Percentiles rank a stretch among this genome's conserved stretches.
phyloP scores from a whole-genome alignment of 306 rosid genomes.

The Cicer arietinum region DNA sequence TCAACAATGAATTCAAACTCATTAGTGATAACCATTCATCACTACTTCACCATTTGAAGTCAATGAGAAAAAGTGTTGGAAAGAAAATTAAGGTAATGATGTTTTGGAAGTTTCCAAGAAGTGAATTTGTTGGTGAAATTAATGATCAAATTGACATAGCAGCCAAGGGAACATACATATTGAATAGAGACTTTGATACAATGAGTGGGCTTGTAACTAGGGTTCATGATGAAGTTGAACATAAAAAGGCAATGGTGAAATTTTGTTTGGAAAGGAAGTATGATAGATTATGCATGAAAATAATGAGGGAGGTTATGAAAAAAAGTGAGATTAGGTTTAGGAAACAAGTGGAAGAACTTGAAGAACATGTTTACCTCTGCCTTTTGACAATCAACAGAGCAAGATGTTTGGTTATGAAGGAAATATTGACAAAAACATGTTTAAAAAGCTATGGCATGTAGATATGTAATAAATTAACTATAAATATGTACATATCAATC shows the following conservation, averaged over 20 bases:
- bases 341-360: slow-evolving; percentile 67
- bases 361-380: slow-evolving; percentile 66
- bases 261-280: slow-evolving; percentile 59
- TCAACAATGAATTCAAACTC: slow-evolving; percentile 48
- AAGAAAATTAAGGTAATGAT: slow-evolving; percentile 52
- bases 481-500: too few relatives aligned
- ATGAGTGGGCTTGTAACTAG: slow-evolving; percentile 59
- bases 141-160: slow-evolving; percentile 61
- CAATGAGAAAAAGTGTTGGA: slow-evolving; percentile 55
- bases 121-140: slow-evolving; percentile 43
- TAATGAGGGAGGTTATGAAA: slow-evolving; percentile 60
- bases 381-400: slow-evolving; percentile 58
- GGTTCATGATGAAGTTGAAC: slow-evolving; percentile 57
- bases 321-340: slow-evolving; percentile 50
- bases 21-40: slow-evolving; percentile 49
- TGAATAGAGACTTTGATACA: slow-evolving; percentile 63
- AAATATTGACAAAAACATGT: slow-evolving; percentile 41
- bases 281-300: slow-evolving; percentile 45
- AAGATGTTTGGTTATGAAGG: slow-evolving; percentile 57
- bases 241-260: slow-evolving; percentile 50
- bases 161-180: slow-evolving; percentile 64
- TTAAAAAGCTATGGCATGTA: neutral
- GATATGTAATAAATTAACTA: neutral
- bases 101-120: slow-evolving; percentile 37
- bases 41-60: slow-evolving; percentile 43